These are phyloP conservation scores for Phytophthora multivora DNA, from an alignment of 352 stramenopile species.

Conservation along the genomic window DNA sequence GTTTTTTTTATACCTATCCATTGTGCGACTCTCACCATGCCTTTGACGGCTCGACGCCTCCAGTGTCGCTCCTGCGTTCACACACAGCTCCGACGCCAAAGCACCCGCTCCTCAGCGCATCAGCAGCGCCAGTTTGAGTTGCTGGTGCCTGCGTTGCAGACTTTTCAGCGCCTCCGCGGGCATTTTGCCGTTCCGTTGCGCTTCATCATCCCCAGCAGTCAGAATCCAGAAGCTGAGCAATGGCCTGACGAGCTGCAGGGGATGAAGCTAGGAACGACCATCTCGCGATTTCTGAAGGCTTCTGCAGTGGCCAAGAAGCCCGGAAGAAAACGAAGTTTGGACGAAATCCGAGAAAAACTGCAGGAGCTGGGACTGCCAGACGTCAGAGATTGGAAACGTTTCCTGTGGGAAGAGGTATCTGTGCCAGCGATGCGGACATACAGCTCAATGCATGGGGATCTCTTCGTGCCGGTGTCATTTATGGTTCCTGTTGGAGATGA, in stretches of 20 bases:
- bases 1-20: not conserved
- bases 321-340: conserved; percentile 12
- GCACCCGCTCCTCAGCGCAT: conserved; percentile 8
- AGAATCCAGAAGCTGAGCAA: not conserved
- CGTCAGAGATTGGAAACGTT: conserved; percentile 40
- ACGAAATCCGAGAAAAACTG: conserved; percentile 23
- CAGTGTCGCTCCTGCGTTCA: not conserved
- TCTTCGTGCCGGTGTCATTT: conserved; percentile 44
- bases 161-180: conserved; percentile 30
- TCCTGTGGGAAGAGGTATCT: conserved; percentile 40
- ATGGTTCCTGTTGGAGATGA: conserved; percentile 26
- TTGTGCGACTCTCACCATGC: not conserved
- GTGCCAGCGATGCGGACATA: conserved; percentile 36
- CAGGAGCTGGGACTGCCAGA: conserved; percentile 23
- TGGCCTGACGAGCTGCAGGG: conserved; percentile 38
- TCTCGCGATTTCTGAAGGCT: conserved; percentile 45
- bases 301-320: conserved; percentile 30
- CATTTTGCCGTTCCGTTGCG: conserved; percentile 43
- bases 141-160: conserved; percentile 31
- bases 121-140: conserved; percentile 35
- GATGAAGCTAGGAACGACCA: conserved; percentile 49
- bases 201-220: conserved; percentile 29
- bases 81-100: conserved; percentile 8
- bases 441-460: conserved; percentile 26
- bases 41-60: not conserved